These are phyloP conservation scores for Lactarius tabidus DNA, from an alignment of 768 basidiomycete species.

Conservation along the genomic window DNA sequence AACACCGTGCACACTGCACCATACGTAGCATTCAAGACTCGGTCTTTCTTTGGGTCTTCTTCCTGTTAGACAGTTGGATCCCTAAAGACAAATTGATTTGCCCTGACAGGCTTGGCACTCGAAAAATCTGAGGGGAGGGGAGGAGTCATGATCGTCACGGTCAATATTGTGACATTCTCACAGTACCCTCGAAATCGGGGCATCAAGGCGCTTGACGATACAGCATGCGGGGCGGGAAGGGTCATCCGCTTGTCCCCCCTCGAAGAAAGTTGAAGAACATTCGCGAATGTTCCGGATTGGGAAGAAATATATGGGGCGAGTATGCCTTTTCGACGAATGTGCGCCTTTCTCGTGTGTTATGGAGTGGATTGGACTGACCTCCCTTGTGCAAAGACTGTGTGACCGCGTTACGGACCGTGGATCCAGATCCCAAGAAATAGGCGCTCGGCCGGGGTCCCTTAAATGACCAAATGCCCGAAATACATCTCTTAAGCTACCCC, in stretches of 20 bases:
- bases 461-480: conserved; percentile 11
- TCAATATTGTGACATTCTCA: conserved; percentile 16
- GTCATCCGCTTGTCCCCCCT: background rate
- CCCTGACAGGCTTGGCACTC: background rate
- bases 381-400: conserved; percentile 5
- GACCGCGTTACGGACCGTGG: conserved; percentile 14
- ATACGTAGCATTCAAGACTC: background rate
- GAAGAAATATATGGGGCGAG: background rate
- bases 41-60: background rate
- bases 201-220: conserved; percentile 1
- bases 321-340: conserved; percentile 7
- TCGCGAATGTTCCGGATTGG: conserved; percentile 2
- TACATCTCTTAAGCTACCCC: conserved; percentile 1
- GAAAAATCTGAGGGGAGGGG: background rate
- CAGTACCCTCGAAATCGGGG: background rate
- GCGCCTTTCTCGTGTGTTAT: conserved; percentile 3
- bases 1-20: too few relatives aligned
- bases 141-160: conserved; percentile 6
- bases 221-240: background rate
- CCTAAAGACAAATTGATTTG: background rate
- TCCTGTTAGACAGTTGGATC: background rate
- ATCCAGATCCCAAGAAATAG: conserved; percentile 4
- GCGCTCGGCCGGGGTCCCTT: conserved; percentile 6
- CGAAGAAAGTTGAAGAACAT: conserved; percentile 11
- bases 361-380: conserved; percentile 3